A percentile compares a stretch with the other conserved stretches of the same genome.
Conservation (phyloP, 1,139 yeast species). For the Groenewaldozyma auringiensis region DNA sequence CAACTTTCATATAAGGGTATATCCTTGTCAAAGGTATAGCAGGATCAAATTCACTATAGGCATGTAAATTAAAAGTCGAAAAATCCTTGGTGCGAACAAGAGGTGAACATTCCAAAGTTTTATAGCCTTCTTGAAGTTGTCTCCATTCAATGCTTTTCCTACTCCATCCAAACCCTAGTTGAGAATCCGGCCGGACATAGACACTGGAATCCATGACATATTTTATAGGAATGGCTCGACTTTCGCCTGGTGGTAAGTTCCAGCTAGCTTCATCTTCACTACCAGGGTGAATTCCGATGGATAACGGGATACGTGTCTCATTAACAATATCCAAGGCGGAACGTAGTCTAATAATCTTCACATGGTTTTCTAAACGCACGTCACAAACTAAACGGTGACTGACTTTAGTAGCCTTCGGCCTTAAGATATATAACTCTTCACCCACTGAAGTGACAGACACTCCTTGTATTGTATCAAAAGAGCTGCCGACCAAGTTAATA, state of each 20-base stretch:
- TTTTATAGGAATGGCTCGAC: slow-evolving; percentile 65
- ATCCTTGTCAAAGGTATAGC: slow-evolving; percentile 63
- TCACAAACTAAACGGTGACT: slow-evolving; percentile 74
- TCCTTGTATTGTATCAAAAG: slow-evolving; percentile 45
- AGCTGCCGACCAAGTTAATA: slow-evolving; percentile 48
- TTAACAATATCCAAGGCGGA: slow-evolving; percentile 71
- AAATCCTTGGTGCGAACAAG: slow-evolving; percentile 13
- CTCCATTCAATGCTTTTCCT: slow-evolving; percentile 57
- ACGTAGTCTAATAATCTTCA: slow-evolving; percentile 65
- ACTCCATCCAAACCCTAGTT: slow-evolving; percentile 59
- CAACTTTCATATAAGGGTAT: slow-evolving; percentile 78
- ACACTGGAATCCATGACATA: slow-evolving; percentile 53
- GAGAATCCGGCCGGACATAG: slow-evolving; percentile 52
- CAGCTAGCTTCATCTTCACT: slow-evolving; percentile 14
- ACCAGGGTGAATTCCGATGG: slow-evolving; percentile 27
- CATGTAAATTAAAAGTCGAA: slow-evolving; percentile 60
- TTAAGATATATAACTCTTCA: slow-evolving; percentile 61
- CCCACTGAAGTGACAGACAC: slow-evolving; percentile 78
- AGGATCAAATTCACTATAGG: slow-evolving; percentile 55
- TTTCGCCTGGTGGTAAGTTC: slow-evolving; percentile 45
- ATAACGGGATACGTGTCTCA: slow-evolving; percentile 56
- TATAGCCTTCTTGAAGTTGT: slow-evolving; percentile 42
- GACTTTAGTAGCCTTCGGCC: slow-evolving; percentile 54
- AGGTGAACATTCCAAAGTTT: slow-evolving; percentile 54
- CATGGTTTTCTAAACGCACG: slow-evolving; percentile 60